Base-by-base conservation (phyloP, 192 early-diverging fungal genomes). In the Physocladia obscura region DNA sequence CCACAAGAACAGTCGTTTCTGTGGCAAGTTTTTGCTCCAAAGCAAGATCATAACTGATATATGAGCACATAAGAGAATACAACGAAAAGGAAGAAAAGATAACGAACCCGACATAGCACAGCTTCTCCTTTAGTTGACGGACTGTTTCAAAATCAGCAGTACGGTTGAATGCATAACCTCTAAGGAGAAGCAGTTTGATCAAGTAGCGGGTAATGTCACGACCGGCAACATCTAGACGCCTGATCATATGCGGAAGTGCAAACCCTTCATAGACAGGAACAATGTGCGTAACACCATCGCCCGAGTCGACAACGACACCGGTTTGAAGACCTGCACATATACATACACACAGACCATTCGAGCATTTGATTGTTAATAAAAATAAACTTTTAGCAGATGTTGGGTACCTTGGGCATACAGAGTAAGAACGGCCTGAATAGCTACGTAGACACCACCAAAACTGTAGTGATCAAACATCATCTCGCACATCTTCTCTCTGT, bases 101-200 rank as follows among this genome's bases (percentile, higher is more conserved):
- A 5, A 34, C 67, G 44, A 78, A 94, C 93, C 91, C 93, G 72
- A 97, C 93, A 77, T 98, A 98, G 78, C 97, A 98, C 36, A 97
- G 82, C 78, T 96, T 94, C 76, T 99, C 97, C 86, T 99, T 99
- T 71, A 99, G 87, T 83, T 96, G 91, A 24, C 94, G 89, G 49
- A 98, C 93, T 21, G 95, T 97, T 73, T 99, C 95, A 79, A 97
- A 98, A 76, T 99, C 97, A 24, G 97, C 95, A 6, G 94, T 99
- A 52, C 94, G 82, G 83, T 97, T 97, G 74, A 99, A 98, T 21
- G 93, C 91, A 71, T 98, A 98, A 19, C 97, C 97, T 57, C 93
- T 89, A 50, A 92, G 85, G 49, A 95, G 86, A 40, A 99, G 80
- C 31, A 99, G 81, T 77, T 97, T 99, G 83, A 98, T 98, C 57